phyloP scores from a whole-genome alignment of 2,329 filamentous ascomycete genomes.

The Chrysosporium keratinophilum region DNA sequence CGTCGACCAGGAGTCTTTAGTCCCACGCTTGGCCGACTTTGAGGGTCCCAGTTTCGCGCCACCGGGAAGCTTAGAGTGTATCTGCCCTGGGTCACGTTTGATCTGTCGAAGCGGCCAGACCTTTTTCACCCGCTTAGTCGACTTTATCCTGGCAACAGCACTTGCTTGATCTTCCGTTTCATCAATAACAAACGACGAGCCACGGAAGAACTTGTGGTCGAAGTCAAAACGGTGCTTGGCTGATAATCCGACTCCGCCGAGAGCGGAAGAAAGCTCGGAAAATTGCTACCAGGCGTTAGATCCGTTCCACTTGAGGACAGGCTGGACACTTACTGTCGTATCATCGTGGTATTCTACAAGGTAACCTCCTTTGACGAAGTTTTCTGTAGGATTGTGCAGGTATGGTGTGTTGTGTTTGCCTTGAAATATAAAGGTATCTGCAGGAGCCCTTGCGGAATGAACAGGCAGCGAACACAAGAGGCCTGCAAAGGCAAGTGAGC shows the following conservation, averaged over 20 bases:
- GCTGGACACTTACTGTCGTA: constrained; percentile 17
- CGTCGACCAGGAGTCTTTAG: constrained; percentile 5
- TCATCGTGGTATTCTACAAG: constrained; percentile 20
- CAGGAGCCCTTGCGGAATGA: not conserved
- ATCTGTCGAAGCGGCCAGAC: constrained; percentile 7
- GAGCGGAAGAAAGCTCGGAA: constrained; percentile 4
- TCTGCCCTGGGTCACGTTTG: constrained; percentile 1
- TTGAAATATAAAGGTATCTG: constrained; percentile 8
- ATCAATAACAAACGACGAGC: constrained; percentile 6
- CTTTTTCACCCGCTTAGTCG: not conserved
- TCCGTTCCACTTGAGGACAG: not conserved
- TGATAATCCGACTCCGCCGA: constrained; percentile 2
- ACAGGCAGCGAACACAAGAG: constrained; percentile 2
- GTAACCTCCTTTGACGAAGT: constrained; percentile 13
- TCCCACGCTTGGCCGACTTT: not conserved
- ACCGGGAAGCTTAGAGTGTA: constrained; percentile 2
- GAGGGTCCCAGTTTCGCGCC: not conserved
- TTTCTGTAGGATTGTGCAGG: not conserved
- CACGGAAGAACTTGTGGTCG: constrained; percentile 11
- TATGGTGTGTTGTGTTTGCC: not conserved
- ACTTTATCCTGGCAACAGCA: not conserved
- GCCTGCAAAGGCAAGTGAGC: not conserved
- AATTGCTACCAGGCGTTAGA: constrained; percentile 1
- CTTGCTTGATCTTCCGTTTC: not conserved
- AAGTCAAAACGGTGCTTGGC: constrained; percentile 8